A percentile compares a stretch with the other conserved stretches of the same genome.
These are phyloP conservation scores for Chlorella variabilis DNA, from an alignment of 163 green algal species.

Conservation along the genomic window DNA sequence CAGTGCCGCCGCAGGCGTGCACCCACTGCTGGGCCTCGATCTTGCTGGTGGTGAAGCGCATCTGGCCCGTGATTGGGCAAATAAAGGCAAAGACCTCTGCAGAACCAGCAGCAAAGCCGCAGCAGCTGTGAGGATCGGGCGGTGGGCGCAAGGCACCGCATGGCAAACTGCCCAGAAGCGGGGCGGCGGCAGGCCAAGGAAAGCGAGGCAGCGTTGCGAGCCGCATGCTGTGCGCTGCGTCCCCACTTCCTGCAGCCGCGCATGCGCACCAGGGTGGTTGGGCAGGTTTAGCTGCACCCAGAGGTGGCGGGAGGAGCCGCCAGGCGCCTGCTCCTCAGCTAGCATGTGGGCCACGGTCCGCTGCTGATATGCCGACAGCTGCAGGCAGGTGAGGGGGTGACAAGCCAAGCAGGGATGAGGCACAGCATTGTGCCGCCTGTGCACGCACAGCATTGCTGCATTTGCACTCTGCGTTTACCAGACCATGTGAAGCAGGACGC, in stretches of 20 bases:
- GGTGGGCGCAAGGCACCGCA: too few relatives aligned
- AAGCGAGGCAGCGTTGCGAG: too few relatives aligned
- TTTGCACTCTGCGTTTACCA: too few relatives aligned
- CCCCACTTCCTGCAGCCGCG: background rate
- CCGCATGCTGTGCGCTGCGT: too few relatives aligned
- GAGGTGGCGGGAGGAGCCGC: conserved; percentile 33
- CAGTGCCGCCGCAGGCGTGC: conserved; percentile 13
- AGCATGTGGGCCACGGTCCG: conserved; percentile 38
- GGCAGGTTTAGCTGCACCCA: conserved; percentile 33
- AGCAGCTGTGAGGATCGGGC: too few relatives aligned
- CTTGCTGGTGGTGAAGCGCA: conserved; percentile 12
- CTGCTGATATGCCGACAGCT: conserved; percentile 5
- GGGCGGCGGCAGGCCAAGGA: background rate
- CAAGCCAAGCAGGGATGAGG: background rate
- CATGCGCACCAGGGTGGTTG: background rate
- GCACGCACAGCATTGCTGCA: too few relatives aligned
- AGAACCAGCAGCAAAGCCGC: too few relatives aligned
- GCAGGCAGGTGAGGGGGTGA: background rate
- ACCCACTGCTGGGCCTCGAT: conserved; percentile 18
- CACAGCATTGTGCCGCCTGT: background rate
- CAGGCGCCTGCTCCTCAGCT: conserved; percentile 24
- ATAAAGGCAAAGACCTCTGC: conserved; percentile 32
- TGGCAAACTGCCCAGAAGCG: too few relatives aligned
- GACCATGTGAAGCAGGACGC: background rate
- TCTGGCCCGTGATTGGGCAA: conserved; percentile 21